phyloP scores from a whole-genome alignment of 495 filamentous ascomycete species.

The Neurospora sp. region DNA sequence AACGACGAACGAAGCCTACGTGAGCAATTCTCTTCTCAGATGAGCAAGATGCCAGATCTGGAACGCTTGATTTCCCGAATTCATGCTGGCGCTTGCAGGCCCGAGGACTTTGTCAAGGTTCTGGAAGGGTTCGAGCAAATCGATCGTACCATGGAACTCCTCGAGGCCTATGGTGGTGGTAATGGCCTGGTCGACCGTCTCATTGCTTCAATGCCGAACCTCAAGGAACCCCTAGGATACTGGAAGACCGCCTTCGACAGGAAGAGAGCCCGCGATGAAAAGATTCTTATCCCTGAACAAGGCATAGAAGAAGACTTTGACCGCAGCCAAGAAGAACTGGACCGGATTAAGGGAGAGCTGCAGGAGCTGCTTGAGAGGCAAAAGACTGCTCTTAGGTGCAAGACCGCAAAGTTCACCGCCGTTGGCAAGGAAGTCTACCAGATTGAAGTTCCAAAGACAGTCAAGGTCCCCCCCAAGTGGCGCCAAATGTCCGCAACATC shows the following conservation, averaged over 20 bases:
- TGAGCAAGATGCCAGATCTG: constrained; percentile 87
- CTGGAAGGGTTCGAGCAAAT: constrained; percentile 97
- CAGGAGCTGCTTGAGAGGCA: constrained; percentile 59
- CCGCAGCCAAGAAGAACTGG: constrained; percentile 66
- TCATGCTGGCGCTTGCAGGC: constrained; percentile 78
- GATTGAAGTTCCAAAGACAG: constrained; percentile 77
- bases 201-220: constrained; percentile 73
- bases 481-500: constrained; percentile 92
- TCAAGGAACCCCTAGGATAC: constrained; percentile 57
- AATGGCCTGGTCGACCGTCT: constrained; percentile 79
- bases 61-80: constrained; percentile 91
- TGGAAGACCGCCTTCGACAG: constrained; percentile 96
- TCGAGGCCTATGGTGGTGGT: constrained; percentile 57
- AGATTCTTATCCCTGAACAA: constrained; percentile 67
- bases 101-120: constrained; percentile 87
- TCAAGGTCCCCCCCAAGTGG: constrained; percentile 84
- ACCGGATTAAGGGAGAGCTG: constrained; percentile 60
- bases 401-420: constrained; percentile 71
- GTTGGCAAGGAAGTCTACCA: constrained; percentile 97
- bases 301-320: constrained; percentile 94
- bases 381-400: constrained; percentile 52
- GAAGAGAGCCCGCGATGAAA: constrained; percentile 61
- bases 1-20: constrained; percentile 70
- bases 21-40: constrained; percentile 72
- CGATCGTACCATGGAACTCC: constrained; percentile 74